Conservation (phyloP, 352 stramenopile genomes). For the Globisporangium parvum region DNA sequence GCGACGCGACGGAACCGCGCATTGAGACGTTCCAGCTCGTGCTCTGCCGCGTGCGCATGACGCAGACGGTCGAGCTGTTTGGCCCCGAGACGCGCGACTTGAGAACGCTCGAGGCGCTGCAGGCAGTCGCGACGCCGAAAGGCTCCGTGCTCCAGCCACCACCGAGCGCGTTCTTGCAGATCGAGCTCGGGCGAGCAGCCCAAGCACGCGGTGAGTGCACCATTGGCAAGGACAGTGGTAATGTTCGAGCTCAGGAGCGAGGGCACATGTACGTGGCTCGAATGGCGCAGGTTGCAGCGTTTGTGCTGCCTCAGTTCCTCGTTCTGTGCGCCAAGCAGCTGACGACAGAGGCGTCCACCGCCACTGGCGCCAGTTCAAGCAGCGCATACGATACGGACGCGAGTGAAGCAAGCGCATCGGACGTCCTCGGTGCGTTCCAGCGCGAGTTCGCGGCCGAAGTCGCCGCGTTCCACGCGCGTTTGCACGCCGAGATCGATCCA, state of each 20-base stretch:
- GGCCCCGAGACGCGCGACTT: conserved; percentile 14
- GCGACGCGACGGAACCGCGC: background rate
- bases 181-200: conserved; percentile 15
- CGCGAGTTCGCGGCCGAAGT: conserved; percentile 23
- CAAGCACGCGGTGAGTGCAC: background rate
- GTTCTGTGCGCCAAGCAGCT: conserved; percentile 24
- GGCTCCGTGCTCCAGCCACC: conserved; percentile 20
- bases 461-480: conserved; percentile 21
- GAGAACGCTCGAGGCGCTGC: conserved; percentile 20
- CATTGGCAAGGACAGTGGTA: background rate
- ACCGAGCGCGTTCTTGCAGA: conserved; percentile 28
- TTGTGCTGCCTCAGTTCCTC: conserved; percentile 32
- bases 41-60: conserved; percentile 35
- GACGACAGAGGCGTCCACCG: background rate
- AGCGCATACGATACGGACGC: too few relatives aligned
- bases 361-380: background rate
- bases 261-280: conserved; percentile 33
- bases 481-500: conserved; percentile 31
- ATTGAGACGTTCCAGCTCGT: conserved; percentile 32
- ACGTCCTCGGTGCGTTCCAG: conserved; percentile 13
- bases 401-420: background rate
- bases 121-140: conserved; percentile 11
- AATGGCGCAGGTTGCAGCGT: conserved; percentile 10
- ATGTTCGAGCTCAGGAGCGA: background rate
- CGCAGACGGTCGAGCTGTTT: conserved; percentile 30